A percentile compares a stretch with the other conserved stretches of the same genome.
phyloP scores from a whole-genome alignment of 371 early-diverging fungal species.

The Apophysomyces variabilis region DNA sequence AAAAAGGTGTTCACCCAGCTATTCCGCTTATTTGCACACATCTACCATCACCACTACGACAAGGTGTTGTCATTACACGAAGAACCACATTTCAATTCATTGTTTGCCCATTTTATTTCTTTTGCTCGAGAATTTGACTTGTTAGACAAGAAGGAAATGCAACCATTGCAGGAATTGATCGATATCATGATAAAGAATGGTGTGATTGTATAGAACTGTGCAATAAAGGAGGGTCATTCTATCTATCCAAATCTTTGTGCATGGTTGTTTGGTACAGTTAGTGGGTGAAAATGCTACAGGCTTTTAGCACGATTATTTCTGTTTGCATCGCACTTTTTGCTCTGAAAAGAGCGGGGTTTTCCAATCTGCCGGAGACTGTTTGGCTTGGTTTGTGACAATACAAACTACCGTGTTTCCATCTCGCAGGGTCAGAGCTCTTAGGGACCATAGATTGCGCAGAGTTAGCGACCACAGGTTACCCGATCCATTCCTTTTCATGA shows the following conservation, averaged over 20 bases:
- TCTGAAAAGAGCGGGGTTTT: no score
- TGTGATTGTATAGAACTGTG: conserved; percentile 25
- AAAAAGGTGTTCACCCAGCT: conserved; percentile 81
- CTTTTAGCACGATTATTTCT: not conserved
- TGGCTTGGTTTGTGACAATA: no score
- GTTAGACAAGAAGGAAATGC: conserved; percentile 88
- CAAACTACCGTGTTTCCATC: no score
- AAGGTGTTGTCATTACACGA: conserved; percentile 79
- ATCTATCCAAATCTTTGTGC: not conserved
- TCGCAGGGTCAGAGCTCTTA: no score
- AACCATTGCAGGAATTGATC: conserved; percentile 82
- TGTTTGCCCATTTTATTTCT: conserved; percentile 92
- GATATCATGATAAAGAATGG: conserved; percentile 65
- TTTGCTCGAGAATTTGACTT: conserved; percentile 92
- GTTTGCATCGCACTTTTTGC: no score
- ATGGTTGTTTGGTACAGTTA: not conserved
- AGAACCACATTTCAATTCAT: conserved; percentile 92
- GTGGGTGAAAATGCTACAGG: not conserved
- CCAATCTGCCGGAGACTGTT: no score
- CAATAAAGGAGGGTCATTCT: not conserved
- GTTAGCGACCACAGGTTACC: no score
- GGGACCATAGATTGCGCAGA: no score
- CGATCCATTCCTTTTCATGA: no score
- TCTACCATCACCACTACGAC: conserved; percentile 93
- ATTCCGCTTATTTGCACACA: conserved; percentile 91